phyloP scores from a whole-genome alignment of 306 rosid genomes.

The Cicer yamashitae region DNA sequence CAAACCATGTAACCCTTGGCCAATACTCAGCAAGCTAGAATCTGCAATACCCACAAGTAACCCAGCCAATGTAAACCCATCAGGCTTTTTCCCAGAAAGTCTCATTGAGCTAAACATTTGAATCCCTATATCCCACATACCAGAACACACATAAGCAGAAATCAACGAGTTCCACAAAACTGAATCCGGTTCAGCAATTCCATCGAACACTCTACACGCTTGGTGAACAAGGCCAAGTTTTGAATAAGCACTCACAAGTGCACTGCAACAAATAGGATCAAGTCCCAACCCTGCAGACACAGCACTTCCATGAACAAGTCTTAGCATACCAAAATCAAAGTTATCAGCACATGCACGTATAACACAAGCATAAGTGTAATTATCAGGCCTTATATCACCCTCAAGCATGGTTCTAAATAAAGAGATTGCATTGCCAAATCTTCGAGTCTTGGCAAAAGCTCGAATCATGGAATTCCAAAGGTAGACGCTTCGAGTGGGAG shows the following conservation, averaged over 20 bases:
- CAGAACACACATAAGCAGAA: slow-evolving; percentile 66
- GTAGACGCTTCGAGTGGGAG: slow-evolving; percentile 63
- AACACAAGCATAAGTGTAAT: slow-evolving; percentile 51
- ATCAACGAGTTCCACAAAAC: slow-evolving; percentile 87
- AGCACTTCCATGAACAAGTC: slow-evolving; percentile 54
- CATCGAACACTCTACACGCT: slow-evolving; percentile 67
- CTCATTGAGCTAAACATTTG: slow-evolving; percentile 65
- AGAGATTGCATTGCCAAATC: slow-evolving; percentile 59
- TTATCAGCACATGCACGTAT: slow-evolving; percentile 55
- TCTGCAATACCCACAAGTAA: slow-evolving; percentile 62
- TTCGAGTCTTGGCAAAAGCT: slow-evolving; percentile 64
- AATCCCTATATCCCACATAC: slow-evolving; percentile 67
- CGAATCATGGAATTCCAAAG: slow-evolving; percentile 92
- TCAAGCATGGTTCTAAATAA: slow-evolving; percentile 64
- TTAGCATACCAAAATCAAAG: slow-evolving; percentile 42
- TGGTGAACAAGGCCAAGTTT: slow-evolving; percentile 70
- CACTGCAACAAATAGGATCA: slow-evolving; percentile 61
- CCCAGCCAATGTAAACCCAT: slow-evolving; percentile 80
- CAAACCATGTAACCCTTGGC: slow-evolving; percentile 74
- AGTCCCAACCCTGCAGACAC: slow-evolving; percentile 47
- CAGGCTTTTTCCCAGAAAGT: slow-evolving; percentile 59
- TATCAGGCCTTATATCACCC: slow-evolving; percentile 59
- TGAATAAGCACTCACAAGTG: slow-evolving; percentile 66
- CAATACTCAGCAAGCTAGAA: slow-evolving; percentile 59
- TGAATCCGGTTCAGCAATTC: slow-evolving; percentile 64